These are phyloP conservation scores for Lathyrus tuberosus DNA, from an alignment of 306 rosid species.

Conservation along the genomic window DNA sequence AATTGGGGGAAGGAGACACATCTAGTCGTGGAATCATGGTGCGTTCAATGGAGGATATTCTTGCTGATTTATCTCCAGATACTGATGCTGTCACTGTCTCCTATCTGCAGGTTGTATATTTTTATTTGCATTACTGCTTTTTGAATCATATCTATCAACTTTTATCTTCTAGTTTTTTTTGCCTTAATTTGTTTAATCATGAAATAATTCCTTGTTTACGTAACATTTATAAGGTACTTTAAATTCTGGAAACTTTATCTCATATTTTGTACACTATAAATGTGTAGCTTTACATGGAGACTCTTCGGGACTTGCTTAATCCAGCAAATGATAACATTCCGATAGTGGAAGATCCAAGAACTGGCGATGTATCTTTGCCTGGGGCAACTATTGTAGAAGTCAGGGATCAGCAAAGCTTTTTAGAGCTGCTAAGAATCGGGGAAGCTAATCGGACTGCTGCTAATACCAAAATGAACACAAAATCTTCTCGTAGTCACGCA, in stretches of 20 bases:
- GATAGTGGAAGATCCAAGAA: conserved; percentile 90
- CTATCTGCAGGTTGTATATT: conserved; percentile 71
- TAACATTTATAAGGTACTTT: conserved; percentile 26
- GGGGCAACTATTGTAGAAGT: conserved; percentile 88
- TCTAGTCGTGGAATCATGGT: conserved; percentile 96
- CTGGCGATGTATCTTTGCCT: conserved; percentile 84
- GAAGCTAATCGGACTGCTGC: conserved; percentile 92
- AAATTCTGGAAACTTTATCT: conserved; percentile 30
- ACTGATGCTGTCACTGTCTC: conserved; percentile 83
- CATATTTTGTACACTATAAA: conserved; percentile 29
- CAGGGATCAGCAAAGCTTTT: conserved; percentile 69
- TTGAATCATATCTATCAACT: conserved; percentile 25
- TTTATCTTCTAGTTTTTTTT: conserved; percentile 28
- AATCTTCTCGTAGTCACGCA: conserved; percentile 97
- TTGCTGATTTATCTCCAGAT: conserved; percentile 69
- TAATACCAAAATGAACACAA: conserved; percentile 91
- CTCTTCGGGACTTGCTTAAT: conserved; percentile 88
- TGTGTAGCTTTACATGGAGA: conserved; percentile 92
- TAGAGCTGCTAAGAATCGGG: conserved; percentile 86
- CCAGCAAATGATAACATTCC: conserved; percentile 90
- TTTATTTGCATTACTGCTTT: conserved; percentile 8
- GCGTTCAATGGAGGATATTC: conserved; percentile 95
- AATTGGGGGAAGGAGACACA: conserved; percentile 77
- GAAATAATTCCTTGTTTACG: conserved; percentile 30
- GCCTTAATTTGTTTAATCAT: conserved; percentile 36